Evolutionary conservation across 805 yeast species (phyloP), one percentile per base, ranked within the genome.

Genomic region (Kuraishia borneana): DNA sequence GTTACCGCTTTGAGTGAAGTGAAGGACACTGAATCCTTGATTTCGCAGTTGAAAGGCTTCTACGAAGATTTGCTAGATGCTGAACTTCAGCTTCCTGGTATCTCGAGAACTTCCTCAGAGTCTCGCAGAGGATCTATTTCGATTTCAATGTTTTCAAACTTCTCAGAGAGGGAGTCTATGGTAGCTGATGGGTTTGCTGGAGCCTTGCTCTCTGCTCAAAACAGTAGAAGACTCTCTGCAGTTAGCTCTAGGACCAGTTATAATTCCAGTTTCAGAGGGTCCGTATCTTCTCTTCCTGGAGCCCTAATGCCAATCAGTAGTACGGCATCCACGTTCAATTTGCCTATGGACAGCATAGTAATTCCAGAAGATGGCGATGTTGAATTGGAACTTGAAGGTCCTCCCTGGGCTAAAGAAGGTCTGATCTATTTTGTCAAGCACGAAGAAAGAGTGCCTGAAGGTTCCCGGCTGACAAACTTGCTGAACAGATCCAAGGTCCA

Each of bases 371-470:
- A 65, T 21, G 67, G 64, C 38, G 85, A 79, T 51, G 63, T 70
- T 42, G 70, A 70, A 26, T 58, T 79, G 37, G 87, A 77, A 46
- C 59, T 74, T 31, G 66, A 67, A 34, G 89, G 89, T 2, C 75
- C 88, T 1, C 89, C 92, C 1, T 81, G 83, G 73, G 65, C 76
- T 37, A 77, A 81, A 48, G 89, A 81, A 54, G 89, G 92, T 2
- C 20, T 32, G 29, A 5, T 32, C 12, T 5, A 16, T 4, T 21
- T 26, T 8, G 32, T 18, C 40, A 54, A 61, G 46, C 66, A 60
- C 43, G 53, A 8, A 6, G 28, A 12, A 6, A 7, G 10, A 10
- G 7, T 8, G 7, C 10, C 7, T 7, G 6, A 12, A 6, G 16
- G 13, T 6, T 8, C 16, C 7, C 6, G 16, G 7, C 18, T 32